Evolutionary conservation across 192 early-diverging fungal genomes (phyloP), one percentile per base, ranked within the genome.

Genomic region (Backusella psychrophila): DNA sequence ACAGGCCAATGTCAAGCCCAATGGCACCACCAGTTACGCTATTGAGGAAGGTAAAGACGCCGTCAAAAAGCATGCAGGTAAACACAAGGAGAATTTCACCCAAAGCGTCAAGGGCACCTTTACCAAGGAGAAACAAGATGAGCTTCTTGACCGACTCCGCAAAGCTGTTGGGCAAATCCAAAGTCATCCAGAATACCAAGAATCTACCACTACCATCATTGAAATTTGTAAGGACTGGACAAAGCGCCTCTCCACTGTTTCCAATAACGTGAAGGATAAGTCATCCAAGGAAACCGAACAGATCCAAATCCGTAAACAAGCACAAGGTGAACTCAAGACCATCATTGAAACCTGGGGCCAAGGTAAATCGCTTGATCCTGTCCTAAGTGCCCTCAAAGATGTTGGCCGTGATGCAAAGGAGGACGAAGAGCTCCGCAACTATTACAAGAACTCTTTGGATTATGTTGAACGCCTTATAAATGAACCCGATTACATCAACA

Each of bases 261-360:
- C 75, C 17, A 38, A 14, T 2, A 71, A 75, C 1, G 42, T 49
- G 12, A 71, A 46, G 15, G 26, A 26, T 0, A 69, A 70, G 1
- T 46, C 67, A 8, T 72, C 52, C 14, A 38, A 78, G 35, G n/a
- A 69, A 11, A 15, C 26, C 7, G 73, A 38, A 17, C 78, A 82
- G 65, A 63, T 59, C 12, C 1, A 36, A 0, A 44, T 33, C 38
- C 78, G 81, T 72, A 36, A 68, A 65, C 31, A 81, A 5, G 79
- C 84, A 4, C 74, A 69, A 7, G 4, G 75, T 3, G 84, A 85
- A 70, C 75, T 81, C 44, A 81, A 85, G 59, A 53, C 80, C 12
- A 82, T 85, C 33, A 71, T 83, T 21, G 79, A 85, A 69, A 77
- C 71, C 14, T 85, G 84, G 84, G 84, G 81, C 1, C 84, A 85